A percentile compares a stretch with the other conserved stretches of the same genome.
Evolutionary conservation across 1,284 basidiomycete species (phyloP).

Genomic region (Cerioporus squamosus): DNA sequence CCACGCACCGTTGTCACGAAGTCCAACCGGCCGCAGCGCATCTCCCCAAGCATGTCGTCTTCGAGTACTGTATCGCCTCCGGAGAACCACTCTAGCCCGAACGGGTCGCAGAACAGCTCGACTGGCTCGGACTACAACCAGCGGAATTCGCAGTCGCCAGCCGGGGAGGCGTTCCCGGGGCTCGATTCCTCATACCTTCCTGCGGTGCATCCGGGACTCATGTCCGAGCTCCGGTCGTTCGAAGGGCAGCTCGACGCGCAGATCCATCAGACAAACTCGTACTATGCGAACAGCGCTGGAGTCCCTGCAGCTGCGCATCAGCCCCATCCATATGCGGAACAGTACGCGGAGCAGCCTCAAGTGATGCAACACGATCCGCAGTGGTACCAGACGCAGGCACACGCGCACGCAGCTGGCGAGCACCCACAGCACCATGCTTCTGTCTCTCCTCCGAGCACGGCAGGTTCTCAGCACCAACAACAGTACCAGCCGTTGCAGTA

Average conservation of each 20-base stretch:
- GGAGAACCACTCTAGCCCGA: constrained; percentile 1
- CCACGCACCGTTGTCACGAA: constrained; percentile 57
- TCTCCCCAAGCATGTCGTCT: constrained; percentile 23
- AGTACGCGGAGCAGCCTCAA: too few species aligned
- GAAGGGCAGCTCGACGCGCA: constrained; percentile 60
- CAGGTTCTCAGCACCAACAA: constrained; percentile 2
- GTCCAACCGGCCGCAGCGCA: constrained; percentile 26
- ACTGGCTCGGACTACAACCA: not conserved
- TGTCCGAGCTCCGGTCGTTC: constrained; percentile 61
- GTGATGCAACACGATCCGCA: too few species aligned
- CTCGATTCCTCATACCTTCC: constrained; percentile 31
- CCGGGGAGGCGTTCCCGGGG: constrained; percentile 25
- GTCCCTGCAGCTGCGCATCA: not conserved
- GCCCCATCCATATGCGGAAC: constrained; percentile 10
- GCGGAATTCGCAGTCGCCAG: constrained; percentile 17
- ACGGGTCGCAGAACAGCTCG: constrained; percentile 4
- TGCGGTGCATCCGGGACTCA: constrained; percentile 59
- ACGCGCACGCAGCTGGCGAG: not conserved
- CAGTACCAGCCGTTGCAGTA: constrained; percentile 9
- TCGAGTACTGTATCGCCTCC: constrained; percentile 17
- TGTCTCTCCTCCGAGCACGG: not conserved
- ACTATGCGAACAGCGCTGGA: constrained; percentile 5
- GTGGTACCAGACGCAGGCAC: too few species aligned
- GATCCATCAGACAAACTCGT: constrained; percentile 36
- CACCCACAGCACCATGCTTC: constrained; percentile 14